phyloP scores from a whole-genome alignment of 352 stramenopile species.

The Phytophthora parvispora region DNA sequence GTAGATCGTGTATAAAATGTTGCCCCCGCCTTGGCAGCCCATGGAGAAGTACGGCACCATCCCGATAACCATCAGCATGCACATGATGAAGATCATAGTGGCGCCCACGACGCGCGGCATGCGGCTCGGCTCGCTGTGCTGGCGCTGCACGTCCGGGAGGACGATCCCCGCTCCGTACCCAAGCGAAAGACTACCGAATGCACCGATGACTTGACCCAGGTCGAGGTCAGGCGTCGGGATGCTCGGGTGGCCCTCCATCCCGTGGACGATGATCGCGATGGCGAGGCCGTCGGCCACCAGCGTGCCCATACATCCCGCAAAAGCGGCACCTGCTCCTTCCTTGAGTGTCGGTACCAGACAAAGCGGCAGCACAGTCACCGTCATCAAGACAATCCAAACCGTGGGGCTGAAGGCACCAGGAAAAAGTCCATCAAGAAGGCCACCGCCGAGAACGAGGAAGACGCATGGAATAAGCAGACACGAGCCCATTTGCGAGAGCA shows the following conservation, averaged over 20 bases:
- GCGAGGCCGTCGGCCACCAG: conserved; percentile 64
- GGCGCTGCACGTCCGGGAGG: conserved; percentile 27
- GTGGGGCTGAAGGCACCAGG: conserved; percentile 47
- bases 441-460: conserved; percentile 30
- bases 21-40: conserved; percentile 43
- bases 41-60: conserved; percentile 46
- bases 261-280: conserved; percentile 52
- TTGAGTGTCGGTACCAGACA: conserved; percentile 46
- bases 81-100: conserved; percentile 60
- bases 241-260: conserved; percentile 56
- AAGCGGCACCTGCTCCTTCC: conserved; percentile 54
- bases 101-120: conserved; percentile 51
- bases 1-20: conserved; percentile 38
- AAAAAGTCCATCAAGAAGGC: conserved; percentile 60
- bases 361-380: conserved; percentile 52
- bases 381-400: conserved; percentile 74
- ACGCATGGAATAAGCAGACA: conserved; percentile 47
- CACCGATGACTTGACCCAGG: conserved; percentile 54
- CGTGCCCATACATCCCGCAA: conserved; percentile 63
- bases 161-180: conserved; percentile 55
- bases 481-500: conserved; percentile 61
- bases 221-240: conserved; percentile 46
- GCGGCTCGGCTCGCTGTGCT: conserved; percentile 31
- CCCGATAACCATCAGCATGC: conserved; percentile 52
- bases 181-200: conserved; percentile 69